Evolutionary conservation across 2,329 filamentous ascomycete genomes (phyloP).

Genomic region (Botryotinia convoluta): DNA sequence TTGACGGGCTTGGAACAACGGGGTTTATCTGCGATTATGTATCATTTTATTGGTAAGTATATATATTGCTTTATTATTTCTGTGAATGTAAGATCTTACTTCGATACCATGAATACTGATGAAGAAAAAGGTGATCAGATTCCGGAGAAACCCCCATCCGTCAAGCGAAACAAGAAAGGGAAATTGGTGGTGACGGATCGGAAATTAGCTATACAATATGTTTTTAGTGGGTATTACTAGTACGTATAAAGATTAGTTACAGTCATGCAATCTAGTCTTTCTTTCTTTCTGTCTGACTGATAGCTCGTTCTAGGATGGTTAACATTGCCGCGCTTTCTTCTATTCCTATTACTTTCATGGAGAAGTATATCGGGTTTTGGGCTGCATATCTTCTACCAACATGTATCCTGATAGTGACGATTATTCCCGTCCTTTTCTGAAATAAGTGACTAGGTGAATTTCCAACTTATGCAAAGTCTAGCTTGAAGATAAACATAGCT

Average conservation of each 20-base stretch:
- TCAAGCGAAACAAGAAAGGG: neutral
- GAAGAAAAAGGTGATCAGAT: neutral
- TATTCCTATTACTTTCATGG: neutral
- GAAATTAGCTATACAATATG: neutral
- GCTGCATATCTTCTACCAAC: neutral
- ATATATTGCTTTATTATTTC: no score
- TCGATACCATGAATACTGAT: no score
- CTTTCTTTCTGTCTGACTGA: neutral
- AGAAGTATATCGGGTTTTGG: neutral
- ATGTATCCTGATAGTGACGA: neutral
- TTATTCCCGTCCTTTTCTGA: neutral
- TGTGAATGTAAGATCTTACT: no score
- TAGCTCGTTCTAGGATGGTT: neutral
- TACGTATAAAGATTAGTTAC: no score
- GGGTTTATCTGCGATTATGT: neutral
- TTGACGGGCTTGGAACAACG: neutral
- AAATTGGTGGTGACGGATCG: neutral
- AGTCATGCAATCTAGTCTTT: no score
- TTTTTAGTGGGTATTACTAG: neutral
- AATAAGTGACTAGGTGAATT: neutral
- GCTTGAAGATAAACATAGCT: neutral
- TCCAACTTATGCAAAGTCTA: accelerated
- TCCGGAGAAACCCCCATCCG: neutral
- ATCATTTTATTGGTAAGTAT: neutral
- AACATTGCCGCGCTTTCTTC: neutral